These are phyloP conservation scores for Cystobasidiaceae sp. DNA, from an alignment of 1,284 basidiomycete genomes.

Conservation along the genomic window DNA sequence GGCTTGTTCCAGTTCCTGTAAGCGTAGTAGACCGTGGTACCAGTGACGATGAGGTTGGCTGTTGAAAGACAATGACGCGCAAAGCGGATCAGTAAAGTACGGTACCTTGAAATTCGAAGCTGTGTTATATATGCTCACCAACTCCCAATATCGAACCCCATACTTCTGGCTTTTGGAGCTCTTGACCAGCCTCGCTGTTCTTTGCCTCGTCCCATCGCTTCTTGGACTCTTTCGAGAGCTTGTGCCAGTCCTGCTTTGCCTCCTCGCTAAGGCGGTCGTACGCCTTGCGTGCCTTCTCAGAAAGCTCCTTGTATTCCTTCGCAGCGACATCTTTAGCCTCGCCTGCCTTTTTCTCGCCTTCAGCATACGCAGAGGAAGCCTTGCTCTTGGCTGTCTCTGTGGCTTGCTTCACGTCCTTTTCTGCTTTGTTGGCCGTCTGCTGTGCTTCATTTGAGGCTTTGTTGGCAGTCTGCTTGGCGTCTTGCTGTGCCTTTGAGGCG, in stretches of 20 bases:
- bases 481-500: slow-evolving; percentile 2
- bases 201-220: slow-evolving; percentile 60
- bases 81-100: no score
- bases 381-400: slow-evolving; percentile 48
- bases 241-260: slow-evolving; percentile 9
- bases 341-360: slow-evolving; percentile 22
- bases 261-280: slow-evolving; percentile 24
- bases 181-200: slow-evolving; percentile 59
- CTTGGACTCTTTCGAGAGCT: slow-evolving; percentile 36
- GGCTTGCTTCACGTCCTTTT: slow-evolving; percentile 57
- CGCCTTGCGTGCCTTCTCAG: slow-evolving; percentile 32
- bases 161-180: slow-evolving; percentile 62
- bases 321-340: slow-evolving; percentile 15
- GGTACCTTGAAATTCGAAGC: no score
- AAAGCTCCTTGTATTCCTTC: slow-evolving; percentile 25
- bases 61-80: not conserved
- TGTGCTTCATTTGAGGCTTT: slow-evolving; percentile 32
- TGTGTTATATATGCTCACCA: slow-evolving; percentile 51
- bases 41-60: slow-evolving; percentile 67
- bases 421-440: slow-evolving; percentile 55
- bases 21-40: slow-evolving; percentile 62
- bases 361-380: not conserved
- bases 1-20: slow-evolving; percentile 64
- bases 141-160: slow-evolving; percentile 63
- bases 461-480: slow-evolving; percentile 24